These are phyloP conservation scores for Pseudogymnoascus sp. DNA, from an alignment of 2,329 filamentous ascomycete genomes.

Conservation along the genomic window DNA sequence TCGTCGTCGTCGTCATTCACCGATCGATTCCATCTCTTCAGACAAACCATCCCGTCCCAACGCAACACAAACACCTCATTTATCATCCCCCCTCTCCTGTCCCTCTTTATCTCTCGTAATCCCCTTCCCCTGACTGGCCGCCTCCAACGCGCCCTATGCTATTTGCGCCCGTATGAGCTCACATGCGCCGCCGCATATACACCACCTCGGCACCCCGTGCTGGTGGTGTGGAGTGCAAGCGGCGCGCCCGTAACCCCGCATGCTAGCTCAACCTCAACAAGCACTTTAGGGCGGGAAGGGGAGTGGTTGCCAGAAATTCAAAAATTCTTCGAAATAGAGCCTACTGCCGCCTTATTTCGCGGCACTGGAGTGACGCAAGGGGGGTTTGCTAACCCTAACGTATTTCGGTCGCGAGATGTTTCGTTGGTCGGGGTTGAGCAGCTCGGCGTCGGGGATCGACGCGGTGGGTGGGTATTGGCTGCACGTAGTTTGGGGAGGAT, in stretches of 20 bases:
- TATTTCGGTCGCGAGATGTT: not conserved
- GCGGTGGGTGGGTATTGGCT: not conserved
- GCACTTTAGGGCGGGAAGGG: not conserved
- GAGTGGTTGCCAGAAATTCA: not conserved
- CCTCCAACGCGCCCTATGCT: too few species aligned
- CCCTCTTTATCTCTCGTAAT: not conserved
- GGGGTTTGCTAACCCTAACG: not conserved
- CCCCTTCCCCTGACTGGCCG: not conserved
- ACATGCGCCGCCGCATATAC: not conserved
- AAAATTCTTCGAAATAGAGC: slow-evolving; percentile 9
- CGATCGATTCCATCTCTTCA: not conserved
- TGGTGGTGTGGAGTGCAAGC: not conserved
- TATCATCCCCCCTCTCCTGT: not conserved
- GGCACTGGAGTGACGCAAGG: not conserved
- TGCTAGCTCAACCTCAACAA: not conserved
- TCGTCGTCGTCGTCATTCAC: too few species aligned
- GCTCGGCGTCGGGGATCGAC: not conserved
- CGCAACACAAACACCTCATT: not conserved
- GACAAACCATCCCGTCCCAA: not conserved
- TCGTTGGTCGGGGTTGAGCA: not conserved
- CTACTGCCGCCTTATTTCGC: not conserved
- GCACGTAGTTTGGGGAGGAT: not conserved
- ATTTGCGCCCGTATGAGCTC: not conserved
- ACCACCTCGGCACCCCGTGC: not conserved
- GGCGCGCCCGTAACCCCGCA: not conserved